Conservation (phyloP, 257 asterid genomes). For the Solanum pennellii region DNA sequence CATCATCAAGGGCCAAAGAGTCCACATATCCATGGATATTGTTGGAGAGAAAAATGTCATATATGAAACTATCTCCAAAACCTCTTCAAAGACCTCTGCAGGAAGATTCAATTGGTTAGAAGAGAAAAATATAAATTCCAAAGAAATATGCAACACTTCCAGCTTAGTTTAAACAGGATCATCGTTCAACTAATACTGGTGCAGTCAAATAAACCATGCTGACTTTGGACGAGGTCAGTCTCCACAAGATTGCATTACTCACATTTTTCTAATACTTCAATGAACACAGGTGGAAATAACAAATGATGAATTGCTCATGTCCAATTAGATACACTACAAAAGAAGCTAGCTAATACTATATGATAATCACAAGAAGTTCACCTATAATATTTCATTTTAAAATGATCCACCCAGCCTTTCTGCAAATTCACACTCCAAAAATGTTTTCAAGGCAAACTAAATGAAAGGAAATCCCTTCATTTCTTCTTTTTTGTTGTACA, state of each 20-base stretch:
- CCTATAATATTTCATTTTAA: not conserved
- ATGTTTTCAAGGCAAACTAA: not conserved
- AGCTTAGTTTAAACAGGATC: not conserved
- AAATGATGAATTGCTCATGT: not conserved
- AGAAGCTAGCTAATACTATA: not conserved
- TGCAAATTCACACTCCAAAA: not conserved
- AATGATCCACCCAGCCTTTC: not conserved
- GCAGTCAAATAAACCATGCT: not conserved
- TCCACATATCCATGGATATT: constrained; percentile 95
- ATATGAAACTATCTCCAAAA: constrained; percentile 93
- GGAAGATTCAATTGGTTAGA: not conserved
- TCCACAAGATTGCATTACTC: not conserved
- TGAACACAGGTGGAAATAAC: not conserved
- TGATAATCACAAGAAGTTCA: not conserved
- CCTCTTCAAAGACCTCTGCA: constrained; percentile 99
- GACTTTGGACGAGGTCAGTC: not conserved
- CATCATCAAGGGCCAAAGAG: constrained; percentile 96
- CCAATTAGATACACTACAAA: not conserved
- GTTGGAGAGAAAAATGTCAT: constrained; percentile 95
- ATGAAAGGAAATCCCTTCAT: not conserved
- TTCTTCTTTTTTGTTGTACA: not conserved
- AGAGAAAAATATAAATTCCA: not conserved
- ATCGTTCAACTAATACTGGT: not conserved
- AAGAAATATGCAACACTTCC: not conserved
- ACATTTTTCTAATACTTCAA: not conserved